Percentiles rank a stretch among this genome's conserved stretches.
phyloP scores from a whole-genome alignment of 1,284 basidiomycete genomes.

The Phlebopus sp. region DNA sequence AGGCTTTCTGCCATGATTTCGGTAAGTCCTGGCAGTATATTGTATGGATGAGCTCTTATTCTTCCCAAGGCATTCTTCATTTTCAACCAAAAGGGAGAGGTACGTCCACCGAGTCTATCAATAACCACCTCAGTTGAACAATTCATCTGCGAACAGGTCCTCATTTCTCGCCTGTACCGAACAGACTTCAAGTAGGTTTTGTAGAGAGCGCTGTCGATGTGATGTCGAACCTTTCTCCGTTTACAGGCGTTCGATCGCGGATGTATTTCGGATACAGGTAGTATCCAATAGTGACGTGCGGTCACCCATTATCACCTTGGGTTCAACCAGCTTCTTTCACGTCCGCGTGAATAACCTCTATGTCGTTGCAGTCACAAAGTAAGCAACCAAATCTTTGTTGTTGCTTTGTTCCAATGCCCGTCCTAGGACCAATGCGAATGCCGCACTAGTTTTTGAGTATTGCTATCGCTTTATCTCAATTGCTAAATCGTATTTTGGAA shows the following conservation, averaged over 20 bases:
- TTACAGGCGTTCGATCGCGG: slow-evolving; percentile 89
- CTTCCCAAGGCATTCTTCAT: slow-evolving; percentile 86
- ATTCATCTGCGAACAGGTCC: slow-evolving; percentile 54
- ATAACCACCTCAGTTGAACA: not conserved
- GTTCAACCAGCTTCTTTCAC: slow-evolving; percentile 97
- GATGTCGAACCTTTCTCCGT: slow-evolving; percentile 4
- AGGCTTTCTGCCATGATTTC: slow-evolving; percentile 37
- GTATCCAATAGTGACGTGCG: slow-evolving; percentile 95
- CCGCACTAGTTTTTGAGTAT: slow-evolving; percentile 97
- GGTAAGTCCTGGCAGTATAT: slow-evolving; percentile 28
- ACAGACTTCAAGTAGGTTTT: slow-evolving; percentile 83
- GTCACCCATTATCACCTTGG: slow-evolving; percentile 96
- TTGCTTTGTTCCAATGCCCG: not conserved
- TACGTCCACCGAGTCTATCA: slow-evolving; percentile 29
- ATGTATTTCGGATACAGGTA: slow-evolving; percentile 97
- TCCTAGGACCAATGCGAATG: slow-evolving; percentile 90
- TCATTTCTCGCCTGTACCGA: slow-evolving; percentile 90
- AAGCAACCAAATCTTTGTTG: slow-evolving; percentile 25
- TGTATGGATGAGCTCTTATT: not conserved
- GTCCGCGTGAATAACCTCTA: slow-evolving; percentile 94
- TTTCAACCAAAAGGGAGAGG: slow-evolving; percentile 98
- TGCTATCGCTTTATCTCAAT: slow-evolving; percentile 95
- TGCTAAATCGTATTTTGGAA: slow-evolving; percentile 93
- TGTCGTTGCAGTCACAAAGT: slow-evolving; percentile 94
- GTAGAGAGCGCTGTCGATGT: not conserved